A percentile compares a stretch with the other conserved stretches of the same genome.
phyloP scores from a whole-genome alignment of 176 grass and related monocot species.

The Eleusine indica region DNA sequence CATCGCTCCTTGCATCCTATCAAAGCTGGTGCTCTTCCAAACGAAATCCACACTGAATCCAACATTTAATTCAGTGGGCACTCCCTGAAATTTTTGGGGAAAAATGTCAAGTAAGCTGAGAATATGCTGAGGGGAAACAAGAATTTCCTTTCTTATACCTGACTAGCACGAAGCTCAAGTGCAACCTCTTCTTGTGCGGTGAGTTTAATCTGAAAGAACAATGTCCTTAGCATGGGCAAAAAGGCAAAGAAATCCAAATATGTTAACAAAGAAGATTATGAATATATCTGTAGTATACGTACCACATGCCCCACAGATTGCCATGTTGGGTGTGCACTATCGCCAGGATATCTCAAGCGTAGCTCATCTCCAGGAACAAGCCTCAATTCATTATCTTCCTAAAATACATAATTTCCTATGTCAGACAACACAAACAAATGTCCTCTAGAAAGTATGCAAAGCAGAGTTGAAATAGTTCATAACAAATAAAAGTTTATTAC shows the following conservation, averaged over 20 bases:
- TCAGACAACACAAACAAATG: background rate
- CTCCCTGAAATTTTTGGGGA: conserved; percentile 64
- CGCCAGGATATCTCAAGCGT: conserved; percentile 89
- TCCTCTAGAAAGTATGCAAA: background rate
- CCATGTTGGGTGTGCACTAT: conserved; percentile 91
- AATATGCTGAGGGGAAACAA: conserved; percentile 12
- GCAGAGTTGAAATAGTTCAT: background rate
- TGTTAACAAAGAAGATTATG: conserved; percentile 11
- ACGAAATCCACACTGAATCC: conserved; percentile 99
- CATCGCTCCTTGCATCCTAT: conserved; percentile 99
- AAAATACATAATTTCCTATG: conserved; percentile 33
- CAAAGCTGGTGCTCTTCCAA: conserved; percentile 99
- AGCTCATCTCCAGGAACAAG: conserved; percentile 99
- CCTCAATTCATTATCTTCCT: conserved; percentile 99
- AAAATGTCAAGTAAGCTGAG: conserved; percentile 24
- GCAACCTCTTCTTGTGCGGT: conserved; percentile 98
- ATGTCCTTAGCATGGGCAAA: conserved; percentile 37
- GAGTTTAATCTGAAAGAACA: conserved; percentile 86
- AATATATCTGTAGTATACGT: conserved; percentile 40
- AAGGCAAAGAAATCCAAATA: background rate
- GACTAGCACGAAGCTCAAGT: conserved; percentile 93
- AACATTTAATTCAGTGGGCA: conserved; percentile 85
- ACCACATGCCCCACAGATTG: conserved; percentile 99
- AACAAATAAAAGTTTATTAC: background rate
- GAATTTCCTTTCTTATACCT: conserved; percentile 51